A percentile compares a stretch with the other conserved stretches of the same genome.
Conservation (phyloP, 768 basidiomycete genomes). For the Hypholoma sublateritium region DNA sequence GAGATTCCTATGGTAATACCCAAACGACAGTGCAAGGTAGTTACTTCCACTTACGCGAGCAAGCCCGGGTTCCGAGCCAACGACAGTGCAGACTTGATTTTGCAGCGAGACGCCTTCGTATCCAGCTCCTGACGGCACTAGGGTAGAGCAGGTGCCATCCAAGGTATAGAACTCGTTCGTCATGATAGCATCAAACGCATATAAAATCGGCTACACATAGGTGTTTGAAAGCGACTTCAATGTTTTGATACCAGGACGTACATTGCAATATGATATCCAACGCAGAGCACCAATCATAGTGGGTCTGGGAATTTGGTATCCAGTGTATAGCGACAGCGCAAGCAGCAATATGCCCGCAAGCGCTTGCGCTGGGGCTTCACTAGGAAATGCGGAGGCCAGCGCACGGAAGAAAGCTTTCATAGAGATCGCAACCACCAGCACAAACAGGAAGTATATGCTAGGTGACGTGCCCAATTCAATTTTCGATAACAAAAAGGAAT, state of each 20-base stretch:
- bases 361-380: constrained; percentile 62
- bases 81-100: constrained; percentile 78
- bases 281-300: constrained; percentile 68
- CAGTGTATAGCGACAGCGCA: constrained; percentile 29
- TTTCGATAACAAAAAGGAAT: constrained; percentile 1
- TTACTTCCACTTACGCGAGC: constrained; percentile 56
- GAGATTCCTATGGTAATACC: constrained; percentile 37
- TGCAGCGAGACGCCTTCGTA: constrained; percentile 53
- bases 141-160: constrained; percentile 55
- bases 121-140: constrained; percentile 63
- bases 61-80: constrained; percentile 65
- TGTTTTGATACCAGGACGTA: constrained; percentile 22
- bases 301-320: constrained; percentile 51
- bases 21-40: constrained; percentile 51
- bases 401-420: constrained; percentile 80
- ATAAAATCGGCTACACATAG: constrained; percentile 53
- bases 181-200: constrained; percentile 74
- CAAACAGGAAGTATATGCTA: constrained; percentile 60
- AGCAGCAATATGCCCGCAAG: constrained; percentile 45
- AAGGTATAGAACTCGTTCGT: constrained; percentile 81
- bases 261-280: constrained; percentile 69
- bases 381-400: constrained; percentile 58
- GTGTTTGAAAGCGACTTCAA: not conserved
- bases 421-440: constrained; percentile 56
- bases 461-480: not conserved